phyloP scores from a whole-genome alignment of 73 alveolate genomes.

The Stentor roeselii region DNA sequence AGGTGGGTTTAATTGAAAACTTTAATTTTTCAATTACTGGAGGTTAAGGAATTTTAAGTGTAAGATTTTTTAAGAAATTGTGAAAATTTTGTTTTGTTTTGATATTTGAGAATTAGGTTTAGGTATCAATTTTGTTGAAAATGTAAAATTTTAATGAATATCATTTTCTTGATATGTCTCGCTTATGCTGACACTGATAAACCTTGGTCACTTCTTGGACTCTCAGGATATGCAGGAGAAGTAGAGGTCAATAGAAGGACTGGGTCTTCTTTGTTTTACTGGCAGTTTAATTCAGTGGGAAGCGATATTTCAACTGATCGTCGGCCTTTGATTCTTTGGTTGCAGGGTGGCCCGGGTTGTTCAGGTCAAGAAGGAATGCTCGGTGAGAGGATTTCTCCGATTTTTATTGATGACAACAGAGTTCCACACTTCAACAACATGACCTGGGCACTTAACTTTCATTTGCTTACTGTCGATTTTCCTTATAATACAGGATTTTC shows the following conservation, averaged over 20 bases:
- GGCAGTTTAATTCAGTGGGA: conserved; percentile 10
- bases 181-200: conserved; percentile 7
- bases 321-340: conserved; percentile 76
- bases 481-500: conserved; percentile 65
- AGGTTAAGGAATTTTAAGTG: no score
- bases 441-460: conserved; percentile 41
- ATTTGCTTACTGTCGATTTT: conserved; percentile 42
- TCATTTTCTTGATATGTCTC: not conserved
- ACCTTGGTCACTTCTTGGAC: not conserved
- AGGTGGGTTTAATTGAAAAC: no score
- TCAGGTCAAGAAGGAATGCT: conserved; percentile 66
- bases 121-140: no score
- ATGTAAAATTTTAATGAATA: no score
- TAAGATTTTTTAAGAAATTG: no score
- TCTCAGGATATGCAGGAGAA: conserved; percentile 22
- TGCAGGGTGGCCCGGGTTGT: conserved; percentile 91
- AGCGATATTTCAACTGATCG: conserved; percentile 34
- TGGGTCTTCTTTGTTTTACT: conserved; percentile 20
- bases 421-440: not conserved
- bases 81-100: no score
- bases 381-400: conserved; percentile 76
- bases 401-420: conserved; percentile 5
- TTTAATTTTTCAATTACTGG: no score
- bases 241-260: not conserved
- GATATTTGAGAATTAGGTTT: no score